These are phyloP conservation scores for Bryum argenteum DNA, from an alignment of 225 moss, liverwort and hornwort species.

Conservation along the genomic window DNA sequence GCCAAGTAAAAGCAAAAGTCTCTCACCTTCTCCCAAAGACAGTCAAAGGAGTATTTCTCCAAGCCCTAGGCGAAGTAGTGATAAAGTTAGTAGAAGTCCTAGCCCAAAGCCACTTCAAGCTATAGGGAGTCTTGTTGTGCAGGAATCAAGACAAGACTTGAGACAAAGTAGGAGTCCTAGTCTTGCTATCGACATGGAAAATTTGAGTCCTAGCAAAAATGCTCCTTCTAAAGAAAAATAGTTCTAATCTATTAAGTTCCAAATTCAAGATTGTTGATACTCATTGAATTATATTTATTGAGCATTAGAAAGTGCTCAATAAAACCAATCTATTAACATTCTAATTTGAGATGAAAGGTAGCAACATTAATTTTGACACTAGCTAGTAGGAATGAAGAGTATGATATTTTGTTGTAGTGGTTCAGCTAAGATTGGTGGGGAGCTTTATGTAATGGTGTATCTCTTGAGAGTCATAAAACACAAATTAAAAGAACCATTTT, in stretches of 20 bases:
- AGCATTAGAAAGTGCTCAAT: not conserved
- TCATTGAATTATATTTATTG: not conserved
- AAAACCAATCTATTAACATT: no score
- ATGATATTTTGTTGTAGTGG: no score
- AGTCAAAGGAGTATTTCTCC: conserved; percentile 25
- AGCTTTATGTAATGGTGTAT: no score
- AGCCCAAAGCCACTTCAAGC: conserved; percentile 37
- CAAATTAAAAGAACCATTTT: no score
- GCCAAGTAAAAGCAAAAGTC: conserved; percentile 44
- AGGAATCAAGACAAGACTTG: conserved; percentile 7
- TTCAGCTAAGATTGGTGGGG: no score
- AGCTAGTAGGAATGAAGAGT: no score
- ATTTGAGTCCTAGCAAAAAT: conserved; percentile 25
- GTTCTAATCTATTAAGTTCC: no score
- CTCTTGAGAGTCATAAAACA: no score
- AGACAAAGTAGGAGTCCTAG: conserved; percentile 53
- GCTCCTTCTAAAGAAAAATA: conserved; percentile 12
- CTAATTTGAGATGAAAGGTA: no score
- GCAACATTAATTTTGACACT: no score
- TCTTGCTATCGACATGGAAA: conserved; percentile 15
- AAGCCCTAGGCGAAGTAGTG: conserved; percentile 27
- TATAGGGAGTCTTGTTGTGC: not conserved
- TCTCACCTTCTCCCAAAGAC: conserved; percentile 51
- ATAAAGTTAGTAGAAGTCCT: conserved; percentile 50
- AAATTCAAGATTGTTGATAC: not conserved